Percentiles rank a stretch among this genome's conserved stretches.
These are phyloP conservation scores for Stemphylium vesicarium DNA, from an alignment of 2,329 filamentous ascomycete genomes.

Conservation along the genomic window DNA sequence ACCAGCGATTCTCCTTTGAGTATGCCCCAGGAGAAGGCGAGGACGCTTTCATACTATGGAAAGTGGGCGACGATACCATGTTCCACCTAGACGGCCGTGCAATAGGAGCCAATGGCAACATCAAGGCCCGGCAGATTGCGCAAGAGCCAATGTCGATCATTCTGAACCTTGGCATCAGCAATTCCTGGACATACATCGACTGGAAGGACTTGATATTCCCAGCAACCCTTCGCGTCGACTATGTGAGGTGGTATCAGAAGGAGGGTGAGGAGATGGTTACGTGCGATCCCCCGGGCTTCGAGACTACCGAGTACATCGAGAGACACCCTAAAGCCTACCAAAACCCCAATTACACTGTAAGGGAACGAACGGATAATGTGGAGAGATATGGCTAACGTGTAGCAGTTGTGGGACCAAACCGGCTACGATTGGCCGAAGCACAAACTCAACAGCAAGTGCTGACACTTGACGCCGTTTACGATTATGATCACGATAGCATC, in stretches of 20 bases:
- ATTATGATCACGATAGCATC: background rate
- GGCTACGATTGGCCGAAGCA: slow-evolving; percentile 52
- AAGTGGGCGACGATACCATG: slow-evolving; percentile 58
- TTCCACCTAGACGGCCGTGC: slow-evolving; percentile 60
- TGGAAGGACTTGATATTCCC: slow-evolving; percentile 56
- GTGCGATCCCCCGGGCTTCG: slow-evolving; percentile 62
- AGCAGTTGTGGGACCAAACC: slow-evolving; percentile 42
- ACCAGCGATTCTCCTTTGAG: slow-evolving; percentile 64
- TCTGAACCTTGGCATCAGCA: slow-evolving; percentile 60
- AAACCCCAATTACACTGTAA: slow-evolving; percentile 59
- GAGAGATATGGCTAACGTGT: slow-evolving; percentile 2
- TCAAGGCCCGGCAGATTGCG: slow-evolving; percentile 56
- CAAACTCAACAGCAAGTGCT: slow-evolving; percentile 52
- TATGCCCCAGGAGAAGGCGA: slow-evolving; percentile 58
- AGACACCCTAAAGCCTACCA: slow-evolving; percentile 56
- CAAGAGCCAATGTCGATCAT: slow-evolving; percentile 63
- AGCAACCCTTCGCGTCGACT: slow-evolving; percentile 61
- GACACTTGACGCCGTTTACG: background rate
- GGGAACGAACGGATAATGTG: slow-evolving; percentile 20
- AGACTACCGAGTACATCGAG: slow-evolving; percentile 59
- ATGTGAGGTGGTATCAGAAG: slow-evolving; percentile 62
- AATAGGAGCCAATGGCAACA: slow-evolving; percentile 61
- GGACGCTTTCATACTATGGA: slow-evolving; percentile 59
- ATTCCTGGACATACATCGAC: slow-evolving; percentile 58
- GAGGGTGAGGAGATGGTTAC: slow-evolving; percentile 57